These are phyloP conservation scores for Phtheirospermum japonicum DNA, from an alignment of 257 asterid genomes.

Conservation along the genomic window DNA sequence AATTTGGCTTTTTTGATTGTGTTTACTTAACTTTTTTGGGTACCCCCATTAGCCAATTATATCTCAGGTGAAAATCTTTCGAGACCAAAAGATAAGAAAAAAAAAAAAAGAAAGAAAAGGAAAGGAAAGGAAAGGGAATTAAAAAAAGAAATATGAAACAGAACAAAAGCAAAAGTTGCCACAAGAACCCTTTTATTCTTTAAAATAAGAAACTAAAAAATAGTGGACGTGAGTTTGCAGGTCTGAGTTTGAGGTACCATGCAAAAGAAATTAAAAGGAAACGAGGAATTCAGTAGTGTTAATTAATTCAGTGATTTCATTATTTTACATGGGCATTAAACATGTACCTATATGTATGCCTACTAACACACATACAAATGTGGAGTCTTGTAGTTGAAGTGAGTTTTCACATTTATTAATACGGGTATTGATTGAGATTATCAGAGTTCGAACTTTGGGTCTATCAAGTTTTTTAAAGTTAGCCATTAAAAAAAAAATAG, in stretches of 20 bases:
- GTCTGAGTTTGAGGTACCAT: slow-evolving; percentile 34
- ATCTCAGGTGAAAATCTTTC: slow-evolving; percentile 41
- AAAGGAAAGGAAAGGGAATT: neutral
- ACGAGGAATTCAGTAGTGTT: slow-evolving; percentile 10
- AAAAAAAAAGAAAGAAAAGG: slow-evolving; percentile 26
- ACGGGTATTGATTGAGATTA: too few relatives aligned
- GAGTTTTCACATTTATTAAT: too few relatives aligned
- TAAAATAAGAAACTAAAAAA: neutral
- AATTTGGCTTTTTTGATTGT: slow-evolving; percentile 24
- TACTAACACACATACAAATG: slow-evolving; percentile 15
- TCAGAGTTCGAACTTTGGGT: too few relatives aligned
- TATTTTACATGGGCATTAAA: too few relatives aligned
- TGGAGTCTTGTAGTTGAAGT: neutral
- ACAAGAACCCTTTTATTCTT: slow-evolving; percentile 46
- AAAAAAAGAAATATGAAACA: slow-evolving; percentile 23
- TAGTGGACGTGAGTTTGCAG: slow-evolving; percentile 56
- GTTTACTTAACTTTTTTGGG: slow-evolving; percentile 19
- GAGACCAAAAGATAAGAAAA: slow-evolving; percentile 17
- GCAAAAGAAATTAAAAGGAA: slow-evolving; percentile 52
- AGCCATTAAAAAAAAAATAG: too few relatives aligned
- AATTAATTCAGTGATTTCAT: too few relatives aligned
- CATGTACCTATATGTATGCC: too few relatives aligned
- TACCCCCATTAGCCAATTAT: slow-evolving; percentile 24
- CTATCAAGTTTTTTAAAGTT: too few relatives aligned
- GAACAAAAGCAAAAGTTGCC: slow-evolving; percentile 79